These are phyloP conservation scores for Colletotrichum tofieldiae DNA, from an alignment of 2,329 filamentous ascomycete species.

Conservation along the genomic window DNA sequence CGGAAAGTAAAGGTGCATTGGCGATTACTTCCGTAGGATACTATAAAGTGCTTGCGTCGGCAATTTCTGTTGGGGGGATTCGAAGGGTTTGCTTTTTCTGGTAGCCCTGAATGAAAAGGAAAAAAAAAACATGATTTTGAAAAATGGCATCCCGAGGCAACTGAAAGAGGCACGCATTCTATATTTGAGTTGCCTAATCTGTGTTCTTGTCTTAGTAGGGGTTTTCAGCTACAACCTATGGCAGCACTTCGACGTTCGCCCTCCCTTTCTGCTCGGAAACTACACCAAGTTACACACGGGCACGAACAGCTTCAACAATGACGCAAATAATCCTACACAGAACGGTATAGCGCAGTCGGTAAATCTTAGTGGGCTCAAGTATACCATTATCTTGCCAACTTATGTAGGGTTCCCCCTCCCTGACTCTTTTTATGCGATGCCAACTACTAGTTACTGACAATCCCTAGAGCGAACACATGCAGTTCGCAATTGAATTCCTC, in stretches of 20 bases:
- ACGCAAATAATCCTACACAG: no score
- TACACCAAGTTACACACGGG: not conserved
- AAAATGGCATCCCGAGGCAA: not conserved
- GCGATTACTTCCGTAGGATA: no score
- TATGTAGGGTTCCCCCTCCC: slow-evolving; percentile 4
- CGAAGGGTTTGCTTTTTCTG: not conserved
- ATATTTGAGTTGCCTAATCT: slow-evolving; percentile 17
- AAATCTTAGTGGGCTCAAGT: not conserved
- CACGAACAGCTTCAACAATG: not conserved
- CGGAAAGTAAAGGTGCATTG: not conserved
- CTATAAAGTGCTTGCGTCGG: not conserved
- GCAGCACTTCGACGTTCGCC: not conserved
- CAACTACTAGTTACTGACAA: not conserved
- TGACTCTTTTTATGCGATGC: no score
- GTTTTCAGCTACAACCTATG: slow-evolving; percentile 1
- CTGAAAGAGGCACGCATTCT: slow-evolving; percentile 2
- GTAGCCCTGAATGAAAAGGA: not conserved
- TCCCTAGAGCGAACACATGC: slow-evolving; percentile 11
- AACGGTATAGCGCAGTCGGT: not conserved
- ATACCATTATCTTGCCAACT: slow-evolving; percentile 33
- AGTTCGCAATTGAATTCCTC: slow-evolving; percentile 21
- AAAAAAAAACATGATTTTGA: slow-evolving; percentile 5
- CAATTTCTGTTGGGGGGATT: not conserved
- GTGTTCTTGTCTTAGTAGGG: slow-evolving; percentile 3
- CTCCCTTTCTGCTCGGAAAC: not conserved